Conservation (phyloP, 148 eudicot species). For the Vaccinium vitisidaea region DNA sequence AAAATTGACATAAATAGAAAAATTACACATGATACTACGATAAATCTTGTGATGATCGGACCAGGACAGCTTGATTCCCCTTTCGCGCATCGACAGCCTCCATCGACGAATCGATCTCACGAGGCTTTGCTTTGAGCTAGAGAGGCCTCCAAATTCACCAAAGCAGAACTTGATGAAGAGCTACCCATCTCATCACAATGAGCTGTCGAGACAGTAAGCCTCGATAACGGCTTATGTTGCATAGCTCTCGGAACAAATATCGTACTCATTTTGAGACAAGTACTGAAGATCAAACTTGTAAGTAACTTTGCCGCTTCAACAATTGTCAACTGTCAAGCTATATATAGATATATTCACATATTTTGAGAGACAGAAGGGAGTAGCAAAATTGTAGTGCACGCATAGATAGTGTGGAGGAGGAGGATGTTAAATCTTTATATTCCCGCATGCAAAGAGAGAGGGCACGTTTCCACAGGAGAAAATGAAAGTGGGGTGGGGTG, state of each 20-base stretch:
- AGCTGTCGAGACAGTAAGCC: not conserved
- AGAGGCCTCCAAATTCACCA: not conserved
- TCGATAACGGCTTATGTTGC: not conserved
- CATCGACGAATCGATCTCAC: constrained; percentile 14
- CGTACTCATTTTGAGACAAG: not conserved
- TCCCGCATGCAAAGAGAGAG: constrained; percentile 27
- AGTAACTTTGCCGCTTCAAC: not conserved
- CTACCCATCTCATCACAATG: not conserved
- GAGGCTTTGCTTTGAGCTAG: not conserved
- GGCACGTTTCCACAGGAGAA: constrained; percentile 18
- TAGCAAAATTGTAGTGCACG: not conserved
- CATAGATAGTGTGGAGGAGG: constrained; percentile 1
- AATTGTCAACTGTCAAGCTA: not conserved
- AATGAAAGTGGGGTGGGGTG: constrained; percentile 14
- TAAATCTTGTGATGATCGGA: constrained; percentile 31
- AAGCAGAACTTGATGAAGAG: not conserved
- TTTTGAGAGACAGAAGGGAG: not conserved
- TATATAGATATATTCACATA: not conserved
- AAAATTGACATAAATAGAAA: not conserved
- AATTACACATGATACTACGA: not conserved
- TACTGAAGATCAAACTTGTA: not conserved
- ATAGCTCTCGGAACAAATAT: not conserved
- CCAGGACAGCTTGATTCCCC: constrained; percentile 70
- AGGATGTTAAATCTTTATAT: constrained; percentile 12
- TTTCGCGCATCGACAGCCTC: constrained; percentile 21